phyloP scores from a whole-genome alignment of 106 monocot genomes.

The Phalaenopsis equestris region DNA sequence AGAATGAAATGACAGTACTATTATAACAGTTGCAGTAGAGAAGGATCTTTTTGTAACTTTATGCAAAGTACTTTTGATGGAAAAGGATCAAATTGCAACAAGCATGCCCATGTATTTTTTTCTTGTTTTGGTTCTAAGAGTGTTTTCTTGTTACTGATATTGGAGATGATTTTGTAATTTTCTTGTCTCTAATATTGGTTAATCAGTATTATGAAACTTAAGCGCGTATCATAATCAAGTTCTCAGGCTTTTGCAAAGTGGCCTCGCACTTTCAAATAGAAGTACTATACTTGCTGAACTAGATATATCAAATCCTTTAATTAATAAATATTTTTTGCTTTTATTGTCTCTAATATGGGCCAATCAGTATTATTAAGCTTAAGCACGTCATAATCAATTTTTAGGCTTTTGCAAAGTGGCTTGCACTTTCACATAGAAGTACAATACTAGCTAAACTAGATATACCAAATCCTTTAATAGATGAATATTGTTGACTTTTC shows the following conservation, averaged over 20 bases:
- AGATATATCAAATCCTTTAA: not conserved
- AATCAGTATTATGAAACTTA: not conserved
- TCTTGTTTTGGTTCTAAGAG: not conserved
- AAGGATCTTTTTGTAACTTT: not conserved
- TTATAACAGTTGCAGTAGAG: not conserved
- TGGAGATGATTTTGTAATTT: not conserved
- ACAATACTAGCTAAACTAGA: not conserved
- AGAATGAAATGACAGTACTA: not conserved
- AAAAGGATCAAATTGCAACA: not conserved
- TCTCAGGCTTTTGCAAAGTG: not conserved
- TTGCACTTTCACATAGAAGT: not conserved
- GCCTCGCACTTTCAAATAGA: not conserved
- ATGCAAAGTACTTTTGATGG: not conserved
- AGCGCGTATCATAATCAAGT: not conserved
- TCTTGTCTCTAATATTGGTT: not conserved
- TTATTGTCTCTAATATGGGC: not conserved
- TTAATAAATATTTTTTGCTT: not conserved
- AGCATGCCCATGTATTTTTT: not conserved
- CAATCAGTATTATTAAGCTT: not conserved
- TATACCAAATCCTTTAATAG: not conserved
- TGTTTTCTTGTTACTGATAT: not conserved
- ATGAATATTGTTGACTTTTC: slow-evolving; percentile 10
- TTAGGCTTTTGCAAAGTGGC: not conserved
- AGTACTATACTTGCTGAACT: not conserved
- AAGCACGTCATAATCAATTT: not conserved